These are phyloP conservation scores for Fomitopsis betulina DNA, from an alignment of 1,284 basidiomycete species.

Conservation along the genomic window DNA sequence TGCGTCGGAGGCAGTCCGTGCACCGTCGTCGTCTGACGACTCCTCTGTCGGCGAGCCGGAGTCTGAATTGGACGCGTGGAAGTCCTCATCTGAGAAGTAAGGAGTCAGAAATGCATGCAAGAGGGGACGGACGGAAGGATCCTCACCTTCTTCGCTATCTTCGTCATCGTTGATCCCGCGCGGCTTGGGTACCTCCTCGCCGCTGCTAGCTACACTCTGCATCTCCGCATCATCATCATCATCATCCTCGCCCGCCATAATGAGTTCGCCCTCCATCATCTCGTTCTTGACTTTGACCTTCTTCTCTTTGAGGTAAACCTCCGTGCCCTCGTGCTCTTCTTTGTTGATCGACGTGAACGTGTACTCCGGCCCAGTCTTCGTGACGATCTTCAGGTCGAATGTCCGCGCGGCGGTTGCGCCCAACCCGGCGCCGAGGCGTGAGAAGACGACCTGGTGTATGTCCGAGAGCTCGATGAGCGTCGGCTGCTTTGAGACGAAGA, in stretches of 20 bases:
- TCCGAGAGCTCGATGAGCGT: slow-evolving; percentile 90
- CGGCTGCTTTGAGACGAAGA: slow-evolving; percentile 98
- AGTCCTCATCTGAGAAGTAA: slow-evolving; percentile 69
- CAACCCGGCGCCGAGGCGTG: slow-evolving; percentile 90
- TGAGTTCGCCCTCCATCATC: slow-evolving; percentile 85
- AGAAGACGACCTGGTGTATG: slow-evolving; percentile 90
- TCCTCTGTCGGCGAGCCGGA: slow-evolving; percentile 80
- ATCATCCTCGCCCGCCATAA: slow-evolving; percentile 62
- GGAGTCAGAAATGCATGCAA: not conserved
- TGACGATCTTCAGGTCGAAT: slow-evolving; percentile 91
- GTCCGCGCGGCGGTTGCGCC: slow-evolving; percentile 83
- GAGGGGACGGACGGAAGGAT: not conserved
- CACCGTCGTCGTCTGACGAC: slow-evolving; percentile 55
- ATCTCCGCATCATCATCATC: slow-evolving; percentile 87
- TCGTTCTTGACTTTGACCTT: slow-evolving; percentile 96
- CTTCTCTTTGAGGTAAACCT: slow-evolving; percentile 84
- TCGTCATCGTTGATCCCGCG: slow-evolving; percentile 65
- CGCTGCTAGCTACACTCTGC: slow-evolving; percentile 70
- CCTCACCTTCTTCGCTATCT: slow-evolving; percentile 78
- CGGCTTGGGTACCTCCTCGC: slow-evolving; percentile 59
- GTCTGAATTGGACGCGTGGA: slow-evolving; percentile 81
- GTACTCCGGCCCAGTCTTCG: slow-evolving; percentile 78
- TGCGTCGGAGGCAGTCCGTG: slow-evolving; percentile 76
- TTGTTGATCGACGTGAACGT: slow-evolving; percentile 94
- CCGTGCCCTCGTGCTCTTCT: slow-evolving; percentile 89